Evolutionary conservation across 495 filamentous ascomycete genomes (phyloP).

Genomic region (Penicillium salamii): DNA sequence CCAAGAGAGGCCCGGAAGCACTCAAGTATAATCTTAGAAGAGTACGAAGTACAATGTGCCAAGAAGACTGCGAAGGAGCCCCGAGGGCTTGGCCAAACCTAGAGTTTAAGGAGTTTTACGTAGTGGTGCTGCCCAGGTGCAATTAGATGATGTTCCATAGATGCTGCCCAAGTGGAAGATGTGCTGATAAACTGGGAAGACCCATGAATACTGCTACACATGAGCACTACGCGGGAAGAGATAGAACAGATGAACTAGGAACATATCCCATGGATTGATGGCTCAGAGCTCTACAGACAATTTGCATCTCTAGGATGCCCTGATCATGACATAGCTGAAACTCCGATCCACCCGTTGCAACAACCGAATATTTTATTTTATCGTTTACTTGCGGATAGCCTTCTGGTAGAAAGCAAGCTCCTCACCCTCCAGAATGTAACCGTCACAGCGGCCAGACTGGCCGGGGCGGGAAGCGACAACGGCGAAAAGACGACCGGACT

Average conservation of each 20-base stretch:
- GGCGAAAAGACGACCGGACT: constrained; percentile 94
- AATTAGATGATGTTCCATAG: too few species aligned
- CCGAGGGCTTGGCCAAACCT: too few species aligned
- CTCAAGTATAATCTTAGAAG: too few species aligned
- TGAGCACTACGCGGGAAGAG: not conserved
- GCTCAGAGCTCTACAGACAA: constrained; percentile 45
- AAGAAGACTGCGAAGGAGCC: too few species aligned
- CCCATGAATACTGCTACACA: too few species aligned
- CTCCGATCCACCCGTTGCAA: constrained; percentile 45
- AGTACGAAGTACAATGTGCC: too few species aligned
- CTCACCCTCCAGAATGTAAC: constrained; percentile 98
- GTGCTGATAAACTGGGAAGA: too few species aligned
- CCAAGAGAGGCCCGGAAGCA: too few species aligned
- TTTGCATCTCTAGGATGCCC: constrained; percentile 41
- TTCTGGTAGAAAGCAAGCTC: constrained; percentile 99
- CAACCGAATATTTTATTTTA: constrained; percentile 35
- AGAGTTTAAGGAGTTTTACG: too few species aligned
- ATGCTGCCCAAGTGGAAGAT: too few species aligned
- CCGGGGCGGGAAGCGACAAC: constrained; percentile 88
- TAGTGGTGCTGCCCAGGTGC: too few species aligned
- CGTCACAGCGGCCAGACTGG: constrained; percentile 93
- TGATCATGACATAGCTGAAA: constrained; percentile 48
- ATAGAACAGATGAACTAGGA: constrained; percentile 29
- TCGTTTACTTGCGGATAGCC: constrained; percentile 91
- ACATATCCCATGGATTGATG: constrained; percentile 40